Conservation (phyloP, 768 basidiomycete species). For the Trametes cinnabarina region DNA sequence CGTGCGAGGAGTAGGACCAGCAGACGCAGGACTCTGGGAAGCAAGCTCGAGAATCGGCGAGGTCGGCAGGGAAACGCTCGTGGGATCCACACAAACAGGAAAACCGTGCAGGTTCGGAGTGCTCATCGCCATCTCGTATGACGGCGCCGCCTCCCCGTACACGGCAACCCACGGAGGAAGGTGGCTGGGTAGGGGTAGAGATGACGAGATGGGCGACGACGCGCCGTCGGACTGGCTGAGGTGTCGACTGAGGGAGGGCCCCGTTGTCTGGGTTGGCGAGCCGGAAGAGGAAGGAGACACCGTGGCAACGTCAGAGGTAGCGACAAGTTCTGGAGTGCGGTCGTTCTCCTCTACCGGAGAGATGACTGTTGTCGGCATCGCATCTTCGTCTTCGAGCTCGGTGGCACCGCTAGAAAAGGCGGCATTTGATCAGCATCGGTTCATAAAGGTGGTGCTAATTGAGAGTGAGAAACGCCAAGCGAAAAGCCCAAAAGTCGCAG, state of each 20-base stretch:
- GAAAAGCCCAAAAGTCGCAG: neutral
- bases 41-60: neutral
- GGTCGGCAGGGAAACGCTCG: slow-evolving; percentile 1
- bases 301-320: neutral
- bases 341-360: slow-evolving; percentile 14
- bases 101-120: slow-evolving; percentile 7
- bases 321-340: neutral
- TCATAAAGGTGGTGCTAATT: neutral
- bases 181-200: neutral
- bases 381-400: slow-evolving; percentile 15
- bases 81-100: neutral
- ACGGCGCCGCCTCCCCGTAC: slow-evolving; percentile 8
- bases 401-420: slow-evolving; percentile 7
- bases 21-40: neutral
- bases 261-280: neutral
- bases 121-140: slow-evolving; percentile 14
- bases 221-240: neutral
- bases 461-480: neutral
- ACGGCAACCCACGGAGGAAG: neutral
- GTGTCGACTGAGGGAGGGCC: neutral
- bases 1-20: neutral
- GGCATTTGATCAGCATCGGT: neutral
- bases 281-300: neutral
- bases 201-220: neutral
- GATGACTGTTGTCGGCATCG: slow-evolving; percentile 8